Base-by-base conservation (phyloP, 179 eudicot genomes). In the Beta lomatogona region DNA sequence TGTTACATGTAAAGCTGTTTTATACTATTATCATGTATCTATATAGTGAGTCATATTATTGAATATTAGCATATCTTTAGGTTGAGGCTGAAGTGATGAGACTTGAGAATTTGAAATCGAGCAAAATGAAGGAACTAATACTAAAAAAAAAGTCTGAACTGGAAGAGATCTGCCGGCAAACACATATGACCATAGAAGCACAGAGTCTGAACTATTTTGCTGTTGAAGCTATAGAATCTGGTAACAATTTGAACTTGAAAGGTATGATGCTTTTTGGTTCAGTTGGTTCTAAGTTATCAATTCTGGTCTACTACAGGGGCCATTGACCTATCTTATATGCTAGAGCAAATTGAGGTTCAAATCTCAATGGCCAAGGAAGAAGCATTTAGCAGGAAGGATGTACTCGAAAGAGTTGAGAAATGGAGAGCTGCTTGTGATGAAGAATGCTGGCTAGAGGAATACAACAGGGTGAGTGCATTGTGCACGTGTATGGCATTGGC, bases 361-460 rank as follows among this genome's bases (percentile, higher is more conserved):
- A 92, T 92, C 79, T 84, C 91, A n/a, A 88, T 88, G 82, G 91
- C 87, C 54, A 92, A 94, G 86, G 97, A 91, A 79, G 95, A 89
- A 86, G 93, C 97, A 36, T 90, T 87, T 85, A 91, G 93, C 84
- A 86, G 98, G 85, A 94, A 91, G 87, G 98, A 92, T 80, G 84
- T 94, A 79, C 91, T 92, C 41, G 98, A 92, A 46, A 91, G 89
- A 79, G 87, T 90, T 71, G 93, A 88, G 55, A 92, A 90, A 84
- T 92, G 98, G 98, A 81, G 89, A 79, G 89, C 94, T 75, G 97
- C 97, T 22, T 86, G 95, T 77, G 93, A 94, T 83, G 98, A 94
- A 85, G 97, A 94, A 86, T 61, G 86, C 88, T 94, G 98, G 98
- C 86, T 94, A 59, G 98, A 94, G 77, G 98, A 94, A 76, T 94